Evolutionary conservation across 2,329 filamentous ascomycete species (phyloP), one percentile per base, ranked within the genome.

Genomic region (Xylaria sp.): DNA sequence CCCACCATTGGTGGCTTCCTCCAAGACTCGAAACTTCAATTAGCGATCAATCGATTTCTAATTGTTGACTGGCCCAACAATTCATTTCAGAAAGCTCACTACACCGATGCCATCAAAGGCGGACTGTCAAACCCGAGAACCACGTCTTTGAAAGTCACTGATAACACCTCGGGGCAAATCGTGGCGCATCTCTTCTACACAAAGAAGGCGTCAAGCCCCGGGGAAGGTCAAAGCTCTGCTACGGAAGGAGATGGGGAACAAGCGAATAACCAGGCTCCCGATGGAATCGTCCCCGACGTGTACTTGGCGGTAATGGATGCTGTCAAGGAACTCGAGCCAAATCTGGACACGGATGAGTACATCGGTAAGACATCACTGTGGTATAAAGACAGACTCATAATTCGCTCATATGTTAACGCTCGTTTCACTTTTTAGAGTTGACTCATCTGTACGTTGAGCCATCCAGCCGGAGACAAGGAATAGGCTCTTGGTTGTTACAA

Each of bases 31-130:
- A 71, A 70, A 56, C 46, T 65, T 20, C 65, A 68, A 10, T 48
- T 70, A 8, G 62, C 65, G 25, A 68, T 70, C n/a, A 70, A 70
- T 55, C 69, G 65, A 23, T 69, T 70, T 41, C 10, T 70, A 7
- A 51, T 68, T n/a, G 23, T 55, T 8, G 46, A 70, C 48, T 69
- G 69, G 69, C 65, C 69, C 1, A 62, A 61, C 13, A 32, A 18
- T 1, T 37, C 37, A 4, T n/a, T 48, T 9, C 69, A 65, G 20
- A 50, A 50, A 1, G 62, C 57, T 1, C 32, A 65, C 39, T 68
- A 63, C 55, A 62, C 18, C 18, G 2, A 25, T 15, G 64, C 39
- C 5, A 52, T 66, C 8, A n/a, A 55, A 50, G n/a, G 39, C 20
- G 59, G 39, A 1, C 18, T 67, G 6, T n/a, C 46, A 7, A 61